Conservation (phyloP, 2,329 filamentous ascomycete species). For the Xylaria sp. region DNA sequence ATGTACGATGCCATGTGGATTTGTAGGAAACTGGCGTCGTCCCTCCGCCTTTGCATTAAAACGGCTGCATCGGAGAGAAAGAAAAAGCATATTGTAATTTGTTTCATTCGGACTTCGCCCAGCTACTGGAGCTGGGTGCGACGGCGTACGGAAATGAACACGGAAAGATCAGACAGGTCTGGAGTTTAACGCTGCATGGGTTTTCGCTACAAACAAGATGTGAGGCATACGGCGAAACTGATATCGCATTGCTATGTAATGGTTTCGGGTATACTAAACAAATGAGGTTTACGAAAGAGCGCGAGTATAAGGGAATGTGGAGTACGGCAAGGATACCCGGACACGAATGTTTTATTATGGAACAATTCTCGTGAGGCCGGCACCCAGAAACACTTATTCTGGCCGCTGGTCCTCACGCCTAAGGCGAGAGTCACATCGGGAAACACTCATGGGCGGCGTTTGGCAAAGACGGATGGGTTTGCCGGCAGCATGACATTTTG, state of each 20-base stretch:
- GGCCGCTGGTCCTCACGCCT: slow-evolving; percentile 31
- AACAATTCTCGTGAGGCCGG: slow-evolving; percentile 40
- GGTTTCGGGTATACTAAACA: slow-evolving; percentile 48
- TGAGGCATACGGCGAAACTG: slow-evolving; percentile 45
- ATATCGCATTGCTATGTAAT: slow-evolving; percentile 38
- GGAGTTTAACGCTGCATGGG: slow-evolving; percentile 41
- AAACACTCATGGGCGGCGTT: slow-evolving; percentile 46
- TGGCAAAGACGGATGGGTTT: slow-evolving; percentile 47
- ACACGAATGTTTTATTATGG: slow-evolving; percentile 44
- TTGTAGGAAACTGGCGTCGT: slow-evolving; percentile 33
- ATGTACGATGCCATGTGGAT: slow-evolving; percentile 33
- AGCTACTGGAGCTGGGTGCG: slow-evolving; percentile 34
- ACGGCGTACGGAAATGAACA: slow-evolving; percentile 45
- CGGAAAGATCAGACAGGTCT: slow-evolving; percentile 37
- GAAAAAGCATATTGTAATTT: slow-evolving; percentile 47
- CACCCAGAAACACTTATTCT: slow-evolving; percentile 35
- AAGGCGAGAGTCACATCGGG: slow-evolving; percentile 42
- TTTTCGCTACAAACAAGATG: slow-evolving; percentile 35
- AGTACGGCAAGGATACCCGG: slow-evolving; percentile 49
- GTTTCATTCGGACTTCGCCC: slow-evolving; percentile 37
- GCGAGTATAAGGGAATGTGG: slow-evolving; percentile 39
- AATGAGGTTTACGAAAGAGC: slow-evolving; percentile 40
- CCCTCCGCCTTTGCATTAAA: slow-evolving; percentile 41
- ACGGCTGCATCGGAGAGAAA: slow-evolving; percentile 39
- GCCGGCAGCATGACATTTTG: slow-evolving; percentile 42